Base-by-base conservation (phyloP, 31 red algal species). In the Porphyra umbilicalis region DNA sequence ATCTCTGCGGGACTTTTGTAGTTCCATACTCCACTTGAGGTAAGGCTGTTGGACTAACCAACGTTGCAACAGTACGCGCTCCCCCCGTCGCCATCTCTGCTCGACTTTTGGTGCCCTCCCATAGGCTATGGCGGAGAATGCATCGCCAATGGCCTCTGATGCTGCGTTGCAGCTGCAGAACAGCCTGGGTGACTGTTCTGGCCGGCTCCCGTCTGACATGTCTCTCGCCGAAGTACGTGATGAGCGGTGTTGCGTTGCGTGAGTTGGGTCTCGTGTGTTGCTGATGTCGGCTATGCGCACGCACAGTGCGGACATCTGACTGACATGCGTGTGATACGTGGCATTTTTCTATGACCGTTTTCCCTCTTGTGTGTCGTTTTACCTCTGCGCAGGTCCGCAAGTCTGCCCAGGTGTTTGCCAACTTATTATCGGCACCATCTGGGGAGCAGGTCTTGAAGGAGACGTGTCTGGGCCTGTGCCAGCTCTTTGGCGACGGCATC, bases 401-500 rank as follows among this genome's bases (percentile, higher is more conserved):
- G 44, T 75, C 82, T 15, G 87, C 87, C 29, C 34, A 25, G 33
- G 79, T 78, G 34, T 85, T 89, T 9, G 80, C 87, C 13, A 39
- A 57, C n/a, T 83, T 75, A 0, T 36, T 89, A 67, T 83, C 85
- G 31, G 81, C 46, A 35, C 76, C 39, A 31, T 74, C 33, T 8
- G 87, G 84, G 32, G 97, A 99, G 81, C 90, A 96, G 39, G 85
- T 95, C 9, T 75, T 99, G 79, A 88, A 90, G 76, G 93, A 96
- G 78, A 87, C 93, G 0, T 99, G 97, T 57, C 71, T 95, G 33
- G 90, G 90, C 34, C 76, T 99, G n/a, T 99, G 97, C 79, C 92
- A 99, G 75, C 75, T 95, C 6, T 99, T 99, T 82, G 97, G 97
- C 33, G 93, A 99, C 75, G 97, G 93, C 13, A 99, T 99, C 74